phyloP scores from a whole-genome alignment of 805 yeast genomes.

The Nakazawaea laoshanensis region DNA sequence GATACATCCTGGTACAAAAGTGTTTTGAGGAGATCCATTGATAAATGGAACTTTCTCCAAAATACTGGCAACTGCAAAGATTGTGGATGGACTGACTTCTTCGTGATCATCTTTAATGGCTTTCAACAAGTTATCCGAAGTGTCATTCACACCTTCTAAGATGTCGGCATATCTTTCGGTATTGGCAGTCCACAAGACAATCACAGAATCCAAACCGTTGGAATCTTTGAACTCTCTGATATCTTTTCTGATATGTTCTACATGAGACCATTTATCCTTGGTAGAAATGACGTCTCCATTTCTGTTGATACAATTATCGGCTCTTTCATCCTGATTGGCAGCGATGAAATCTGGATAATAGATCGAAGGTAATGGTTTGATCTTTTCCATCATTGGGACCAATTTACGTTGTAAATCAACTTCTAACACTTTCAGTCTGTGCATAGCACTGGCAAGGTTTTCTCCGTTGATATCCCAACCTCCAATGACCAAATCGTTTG shows the following conservation, averaged over 20 bases:
- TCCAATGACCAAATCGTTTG: conserved; percentile 81
- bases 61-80: conserved; percentile 89
- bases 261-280: conserved; percentile 78
- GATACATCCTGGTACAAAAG: conserved; percentile 92
- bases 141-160: conserved; percentile 76
- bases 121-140: conserved; percentile 67
- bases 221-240: conserved; percentile 66
- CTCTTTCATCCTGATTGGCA: conserved; percentile 86
- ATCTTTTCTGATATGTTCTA: conserved; percentile 77
- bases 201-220: conserved; percentile 75
- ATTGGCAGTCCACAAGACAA: conserved; percentile 95
- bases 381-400: conserved; percentile 48
- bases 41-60: conserved; percentile 85
- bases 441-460: conserved; percentile 70
- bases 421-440: conserved; percentile 81
- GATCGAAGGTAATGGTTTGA: conserved; percentile 72
- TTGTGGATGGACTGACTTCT: conserved; percentile 88
- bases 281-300: conserved; percentile 42
- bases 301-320: conserved; percentile 73
- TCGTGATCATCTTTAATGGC: conserved; percentile 71
- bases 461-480: conserved; percentile 91
- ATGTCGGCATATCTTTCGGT: conserved; percentile 88
- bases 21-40: conserved; percentile 96
- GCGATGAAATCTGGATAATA: conserved; percentile 97
- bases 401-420: conserved; percentile 75